Conservation (phyloP, 306 rosid genomes). For the Gastrolobium bilobum region DNA sequence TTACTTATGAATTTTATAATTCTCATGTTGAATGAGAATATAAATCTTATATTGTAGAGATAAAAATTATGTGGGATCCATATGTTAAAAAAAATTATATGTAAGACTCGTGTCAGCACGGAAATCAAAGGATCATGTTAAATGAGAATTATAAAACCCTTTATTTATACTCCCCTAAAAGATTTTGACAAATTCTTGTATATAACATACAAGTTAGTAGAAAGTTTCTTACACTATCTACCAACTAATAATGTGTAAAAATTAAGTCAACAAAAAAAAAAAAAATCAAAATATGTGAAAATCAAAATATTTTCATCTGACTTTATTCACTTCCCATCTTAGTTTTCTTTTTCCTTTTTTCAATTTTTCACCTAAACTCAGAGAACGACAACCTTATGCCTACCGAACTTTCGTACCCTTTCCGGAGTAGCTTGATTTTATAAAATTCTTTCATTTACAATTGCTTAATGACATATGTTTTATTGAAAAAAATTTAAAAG, state of each 20-base stretch:
- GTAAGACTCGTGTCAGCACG: too few relatives aligned
- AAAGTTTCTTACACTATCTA: constrained; percentile 30
- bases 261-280: constrained; percentile 31
- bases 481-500: neutral
- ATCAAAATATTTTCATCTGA: constrained; percentile 11
- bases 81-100: too few relatives aligned
- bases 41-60: too few relatives aligned
- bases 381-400: neutral
- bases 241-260: constrained; percentile 18
- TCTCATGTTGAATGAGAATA: too few relatives aligned
- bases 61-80: too few relatives aligned
- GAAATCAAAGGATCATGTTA: too few relatives aligned
- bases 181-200: neutral
- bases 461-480: constrained; percentile 27
- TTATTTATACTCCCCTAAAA: too few relatives aligned
- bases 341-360: constrained; percentile 5
- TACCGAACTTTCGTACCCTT: constrained; percentile 30
- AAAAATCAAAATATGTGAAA: neutral
- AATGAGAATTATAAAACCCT: too few relatives aligned
- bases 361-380: constrained; percentile 36
- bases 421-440: neutral
- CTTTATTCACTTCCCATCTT: constrained; percentile 8
- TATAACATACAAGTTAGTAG: neutral
- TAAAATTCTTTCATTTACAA: constrained; percentile 2
- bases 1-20: too few relatives aligned